Evolutionary conservation across 2,329 filamentous ascomycete genomes (phyloP).

Genomic region (Ophiobolus disseminans): DNA sequence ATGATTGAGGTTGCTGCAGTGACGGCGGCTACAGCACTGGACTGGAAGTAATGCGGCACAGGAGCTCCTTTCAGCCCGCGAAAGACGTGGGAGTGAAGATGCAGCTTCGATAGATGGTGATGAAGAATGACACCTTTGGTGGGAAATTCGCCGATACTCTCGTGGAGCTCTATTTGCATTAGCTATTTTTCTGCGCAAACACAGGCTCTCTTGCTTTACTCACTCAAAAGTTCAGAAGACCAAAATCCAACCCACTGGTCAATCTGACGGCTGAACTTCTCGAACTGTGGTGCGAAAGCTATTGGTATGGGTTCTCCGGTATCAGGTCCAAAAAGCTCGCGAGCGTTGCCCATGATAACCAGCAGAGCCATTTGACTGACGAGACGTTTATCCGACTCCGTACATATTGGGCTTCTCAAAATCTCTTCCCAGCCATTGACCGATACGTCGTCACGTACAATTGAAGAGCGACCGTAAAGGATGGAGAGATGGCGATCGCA

Average conservation of each 20-base stretch:
- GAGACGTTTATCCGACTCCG: constrained; percentile 63
- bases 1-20: constrained; percentile 56
- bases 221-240: constrained; percentile 50
- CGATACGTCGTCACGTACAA: constrained; percentile 64
- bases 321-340: constrained; percentile 64
- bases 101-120: constrained; percentile 62
- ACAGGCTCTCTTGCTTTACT: constrained; percentile 27
- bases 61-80: constrained; percentile 56
- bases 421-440: constrained; percentile 66
- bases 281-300: constrained; percentile 61
- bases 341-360: constrained; percentile 63
- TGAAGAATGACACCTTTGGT: constrained; percentile 61
- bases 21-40: constrained; percentile 56
- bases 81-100: constrained; percentile 60
- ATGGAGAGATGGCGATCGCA: constrained; percentile 72
- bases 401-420: constrained; percentile 59
- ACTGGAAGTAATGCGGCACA: constrained; percentile 57
- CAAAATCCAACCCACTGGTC: constrained; percentile 61
- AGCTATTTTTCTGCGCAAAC: constrained; percentile 1
- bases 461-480: constrained; percentile 65
- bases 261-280: constrained; percentile 49
- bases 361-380: constrained; percentile 66
- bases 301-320: constrained; percentile 60
- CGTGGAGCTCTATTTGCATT: constrained; percentile 50
- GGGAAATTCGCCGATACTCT: constrained; percentile 57